Evolutionary conservation across 352 stramenopile genomes (phyloP).

Genomic region (Aphanomyces invadans): DNA sequence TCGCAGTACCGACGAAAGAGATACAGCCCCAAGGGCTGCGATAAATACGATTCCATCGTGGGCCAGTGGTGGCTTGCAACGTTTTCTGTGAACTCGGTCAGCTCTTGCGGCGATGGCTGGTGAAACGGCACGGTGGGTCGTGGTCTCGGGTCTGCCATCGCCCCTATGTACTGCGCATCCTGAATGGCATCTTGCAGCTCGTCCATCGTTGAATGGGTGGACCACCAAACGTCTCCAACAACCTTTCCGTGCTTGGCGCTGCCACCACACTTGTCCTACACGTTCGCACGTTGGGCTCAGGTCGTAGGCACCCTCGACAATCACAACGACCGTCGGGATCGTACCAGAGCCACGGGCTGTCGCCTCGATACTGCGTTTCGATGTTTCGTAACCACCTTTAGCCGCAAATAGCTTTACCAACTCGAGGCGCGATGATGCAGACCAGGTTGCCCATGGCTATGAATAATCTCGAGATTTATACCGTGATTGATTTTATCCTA

Average conservation of each 20-base stretch:
- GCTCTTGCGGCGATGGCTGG: constrained; percentile 48
- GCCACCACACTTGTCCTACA: background rate
- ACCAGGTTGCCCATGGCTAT: background rate
- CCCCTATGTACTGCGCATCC: constrained; percentile 83
- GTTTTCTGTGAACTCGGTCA: constrained; percentile 54
- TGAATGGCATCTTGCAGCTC: constrained; percentile 86
- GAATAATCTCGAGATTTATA: too few relatives aligned
- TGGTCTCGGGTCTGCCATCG: constrained; percentile 64
- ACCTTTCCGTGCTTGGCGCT: background rate
- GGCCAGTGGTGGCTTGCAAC: constrained; percentile 62
- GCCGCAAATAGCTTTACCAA: background rate
- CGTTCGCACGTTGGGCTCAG: background rate
- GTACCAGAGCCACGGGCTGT: background rate
- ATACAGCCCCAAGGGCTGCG: constrained; percentile 73
- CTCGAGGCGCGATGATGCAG: too few relatives aligned
- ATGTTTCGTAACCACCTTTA: constrained; percentile 17
- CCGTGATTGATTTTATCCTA: too few relatives aligned
- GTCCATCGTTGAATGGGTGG: constrained; percentile 45
- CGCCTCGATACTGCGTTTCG: background rate
- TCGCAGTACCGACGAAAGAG: constrained; percentile 72
- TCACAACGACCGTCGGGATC: background rate
- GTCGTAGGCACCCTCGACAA: background rate
- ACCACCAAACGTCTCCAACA: background rate
- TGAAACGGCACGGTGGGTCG: constrained; percentile 65
- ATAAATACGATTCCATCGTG: constrained; percentile 56